Conservation (phyloP, 2,329 filamentous ascomycete species). For the Lasiodiplodia gonubiensis region DNA sequence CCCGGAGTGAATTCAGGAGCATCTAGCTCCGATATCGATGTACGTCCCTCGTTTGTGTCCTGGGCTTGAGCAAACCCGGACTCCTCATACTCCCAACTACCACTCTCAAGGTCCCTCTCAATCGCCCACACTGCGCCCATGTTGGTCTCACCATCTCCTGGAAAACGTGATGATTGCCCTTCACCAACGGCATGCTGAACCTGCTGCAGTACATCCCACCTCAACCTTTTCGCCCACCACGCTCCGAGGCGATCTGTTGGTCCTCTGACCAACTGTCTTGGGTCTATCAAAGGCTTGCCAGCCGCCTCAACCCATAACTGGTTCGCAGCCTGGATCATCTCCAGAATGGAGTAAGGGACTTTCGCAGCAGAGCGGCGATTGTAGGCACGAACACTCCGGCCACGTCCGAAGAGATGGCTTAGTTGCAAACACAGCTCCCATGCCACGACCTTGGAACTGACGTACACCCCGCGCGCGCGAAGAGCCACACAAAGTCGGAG, state of each 20-base stretch:
- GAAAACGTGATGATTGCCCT: not conserved
- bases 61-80: not conserved
- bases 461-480: conserved; percentile 38
- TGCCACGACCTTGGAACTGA: conserved; percentile 34
- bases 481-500: conserved; percentile 39
- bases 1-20: not conserved
- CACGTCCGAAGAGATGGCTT: conserved; percentile 38
- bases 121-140: not conserved
- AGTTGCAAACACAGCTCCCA: conserved; percentile 37
- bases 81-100: not conserved
- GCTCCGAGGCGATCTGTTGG: not conserved
- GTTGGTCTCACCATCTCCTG: not conserved
- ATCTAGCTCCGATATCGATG: not conserved
- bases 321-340: conserved; percentile 17
- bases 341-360: conserved; percentile 1
- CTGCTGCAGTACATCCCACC: conserved; percentile 1
- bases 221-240: conserved; percentile 5
- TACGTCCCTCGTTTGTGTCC: not conserved
- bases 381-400: not conserved
- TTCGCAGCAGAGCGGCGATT: conserved; percentile 5
- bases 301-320: not conserved
- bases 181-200: not conserved
- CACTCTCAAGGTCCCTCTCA: not conserved
- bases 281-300: conserved; percentile 6
- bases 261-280: conserved; percentile 3